Conservation (phyloP, 1,139 yeast species). For the Yamadazyma atlantica region DNA sequence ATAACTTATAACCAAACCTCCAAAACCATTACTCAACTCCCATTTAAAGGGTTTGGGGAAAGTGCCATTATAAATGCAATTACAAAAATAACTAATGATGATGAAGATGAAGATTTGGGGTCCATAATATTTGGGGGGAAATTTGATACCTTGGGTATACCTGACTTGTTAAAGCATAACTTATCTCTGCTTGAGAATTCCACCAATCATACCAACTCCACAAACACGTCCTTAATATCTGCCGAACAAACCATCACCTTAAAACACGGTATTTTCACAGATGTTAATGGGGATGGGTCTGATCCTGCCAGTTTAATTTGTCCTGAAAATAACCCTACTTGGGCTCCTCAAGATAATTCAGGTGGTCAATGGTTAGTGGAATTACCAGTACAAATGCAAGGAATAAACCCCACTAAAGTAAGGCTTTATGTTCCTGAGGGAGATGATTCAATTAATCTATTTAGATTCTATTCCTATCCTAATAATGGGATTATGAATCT, state of each 20-base stretch:
- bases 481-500: conserved; percentile 89
- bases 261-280: conserved; percentile 56
- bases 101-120: conserved; percentile 21
- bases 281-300: conserved; percentile 48
- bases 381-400: conserved; percentile 53
- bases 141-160: conserved; percentile 63
- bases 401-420: conserved; percentile 68
- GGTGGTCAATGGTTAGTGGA: conserved; percentile 71
- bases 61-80: conserved; percentile 68
- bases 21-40: conserved; percentile 45
- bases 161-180: conserved; percentile 41
- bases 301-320: conserved; percentile 52
- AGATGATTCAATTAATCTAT: conserved; percentile 57
- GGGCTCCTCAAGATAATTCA: conserved; percentile 54
- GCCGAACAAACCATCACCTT: conserved; percentile 72
- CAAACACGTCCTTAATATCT: conserved; percentile 41
- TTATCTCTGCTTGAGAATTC: conserved; percentile 23
- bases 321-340: conserved; percentile 48
- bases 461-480: conserved; percentile 77
- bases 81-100: conserved; percentile 38
- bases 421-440: conserved; percentile 65
- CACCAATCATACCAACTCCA: conserved; percentile 25
- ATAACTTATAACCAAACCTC: conserved; percentile 62
- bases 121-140: conserved; percentile 78
- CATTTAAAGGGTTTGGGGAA: conserved; percentile 77